phyloP scores from a whole-genome alignment of 805 yeast genomes.

The Candida easanensis region DNA sequence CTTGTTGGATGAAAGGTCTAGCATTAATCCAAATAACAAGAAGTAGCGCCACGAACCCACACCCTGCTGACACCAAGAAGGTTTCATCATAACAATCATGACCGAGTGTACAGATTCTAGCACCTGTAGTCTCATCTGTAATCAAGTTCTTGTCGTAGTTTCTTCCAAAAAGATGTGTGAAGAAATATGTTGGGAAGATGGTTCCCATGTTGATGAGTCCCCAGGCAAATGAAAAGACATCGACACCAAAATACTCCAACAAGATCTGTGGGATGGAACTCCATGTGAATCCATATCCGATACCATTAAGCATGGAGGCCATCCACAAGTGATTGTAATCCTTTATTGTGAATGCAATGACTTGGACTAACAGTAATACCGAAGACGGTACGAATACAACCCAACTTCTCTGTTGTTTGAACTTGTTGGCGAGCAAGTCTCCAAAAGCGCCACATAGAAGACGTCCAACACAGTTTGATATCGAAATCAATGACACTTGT shows the following conservation, averaged over 20 bases:
- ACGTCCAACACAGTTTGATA: conserved; percentile 67
- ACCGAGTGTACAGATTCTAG: conserved; percentile 24
- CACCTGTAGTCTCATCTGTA: conserved; percentile 13
- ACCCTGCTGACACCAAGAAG: conserved; percentile 36
- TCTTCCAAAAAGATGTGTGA: conserved; percentile 62
- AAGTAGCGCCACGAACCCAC: conserved; percentile 22
- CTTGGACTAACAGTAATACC: conserved; percentile 49
- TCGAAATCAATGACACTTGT: conserved; percentile 71
- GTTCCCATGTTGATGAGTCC: conserved; percentile 71
- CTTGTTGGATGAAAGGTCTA: conserved; percentile 10
- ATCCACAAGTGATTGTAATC: conserved; percentile 41
- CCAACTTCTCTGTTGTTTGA: conserved; percentile 48
- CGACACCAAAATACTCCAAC: conserved; percentile 72
- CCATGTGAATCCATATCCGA: conserved; percentile 71
- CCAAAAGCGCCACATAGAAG: conserved; percentile 61
- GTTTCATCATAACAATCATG: conserved; percentile 37
- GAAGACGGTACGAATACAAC: conserved; percentile 51
- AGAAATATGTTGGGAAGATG: conserved; percentile 53
- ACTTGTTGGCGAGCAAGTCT: conserved; percentile 50
- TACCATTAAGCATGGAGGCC: conserved; percentile 57
- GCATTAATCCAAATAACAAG: conserved; percentile 18
- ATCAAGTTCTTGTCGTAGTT: conserved; percentile 51
- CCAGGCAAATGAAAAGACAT: conserved; percentile 67
- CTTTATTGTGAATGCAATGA: conserved; percentile 38
- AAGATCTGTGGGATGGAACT: conserved; percentile 74